Conservation (phyloP, 495 filamentous ascomycete genomes). For the Sordaria brevicollis region DNA sequence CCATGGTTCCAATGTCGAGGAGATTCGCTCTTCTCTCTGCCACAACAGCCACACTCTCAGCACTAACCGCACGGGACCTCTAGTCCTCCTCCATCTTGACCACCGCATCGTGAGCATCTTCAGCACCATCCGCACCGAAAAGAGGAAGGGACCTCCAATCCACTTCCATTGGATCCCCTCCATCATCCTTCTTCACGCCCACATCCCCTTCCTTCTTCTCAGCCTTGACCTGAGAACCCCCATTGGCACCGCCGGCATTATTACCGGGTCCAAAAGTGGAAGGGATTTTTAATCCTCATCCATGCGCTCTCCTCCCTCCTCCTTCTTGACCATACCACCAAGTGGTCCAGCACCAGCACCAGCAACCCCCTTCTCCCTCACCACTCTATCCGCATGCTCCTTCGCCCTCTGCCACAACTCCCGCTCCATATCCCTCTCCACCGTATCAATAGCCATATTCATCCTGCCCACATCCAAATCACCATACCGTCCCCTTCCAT, state of each 20-base stretch:
- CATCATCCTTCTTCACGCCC: not conserved
- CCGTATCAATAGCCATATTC: slow-evolving; percentile 68
- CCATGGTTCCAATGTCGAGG: too few relatives aligned
- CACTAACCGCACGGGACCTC: not conserved
- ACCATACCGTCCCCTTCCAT: slow-evolving; percentile 47
- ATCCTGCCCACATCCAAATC: slow-evolving; percentile 71
- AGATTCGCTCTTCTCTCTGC: not conserved
- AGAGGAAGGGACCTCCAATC: not conserved
- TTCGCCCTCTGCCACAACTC: slow-evolving; percentile 62
- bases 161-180: not conserved
- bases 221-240: not conserved
- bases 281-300: slow-evolving; percentile 6
- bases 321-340: not conserved
- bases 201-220: not conserved
- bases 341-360: not conserved
- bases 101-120: too few relatives aligned
- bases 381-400: slow-evolving; percentile 15
- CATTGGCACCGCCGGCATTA: not conserved
- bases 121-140: too few relatives aligned
- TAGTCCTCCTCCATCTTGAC: not conserved
- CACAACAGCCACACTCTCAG: not conserved
- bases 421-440: slow-evolving; percentile 67
- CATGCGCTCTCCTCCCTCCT: slow-evolving; percentile 7
- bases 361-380: not conserved
- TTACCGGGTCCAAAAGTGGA: too few relatives aligned